Percentiles rank a stretch among this genome's conserved stretches.
These are phyloP conservation scores for Huntiella bhutanensis DNA, from an alignment of 2,329 filamentous ascomycete species.

Conservation along the genomic window DNA sequence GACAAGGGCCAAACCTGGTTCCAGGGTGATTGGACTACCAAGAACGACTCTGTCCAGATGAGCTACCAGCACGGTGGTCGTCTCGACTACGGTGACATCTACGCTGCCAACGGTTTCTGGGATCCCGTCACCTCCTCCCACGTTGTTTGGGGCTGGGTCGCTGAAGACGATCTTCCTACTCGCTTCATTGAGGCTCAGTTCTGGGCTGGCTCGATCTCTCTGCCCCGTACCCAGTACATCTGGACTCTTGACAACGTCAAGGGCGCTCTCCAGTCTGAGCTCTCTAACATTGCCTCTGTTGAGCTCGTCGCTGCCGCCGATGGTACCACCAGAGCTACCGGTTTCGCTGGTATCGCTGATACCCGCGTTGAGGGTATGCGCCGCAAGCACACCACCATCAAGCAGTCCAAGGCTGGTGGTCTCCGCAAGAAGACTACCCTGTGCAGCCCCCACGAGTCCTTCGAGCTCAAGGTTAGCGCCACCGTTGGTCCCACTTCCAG, in stretches of 20 bases:
- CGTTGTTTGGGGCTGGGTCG: slow-evolving; percentile 5
- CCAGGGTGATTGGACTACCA: background rate
- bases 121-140: slow-evolving; percentile 9
- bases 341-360: slow-evolving; percentile 5
- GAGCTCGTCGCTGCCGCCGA: slow-evolving; percentile 2
- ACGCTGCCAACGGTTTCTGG: slow-evolving; percentile 14
- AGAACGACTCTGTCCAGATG: slow-evolving; percentile 5
- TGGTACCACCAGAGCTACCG: slow-evolving; percentile 2
- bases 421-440: slow-evolving; percentile 8
- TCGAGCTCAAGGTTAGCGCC: slow-evolving; percentile 6
- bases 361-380: slow-evolving; percentile 5
- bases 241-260: slow-evolving; percentile 8
- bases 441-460: slow-evolving; percentile 4
- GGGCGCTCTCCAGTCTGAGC: slow-evolving; percentile 2
- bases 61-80: slow-evolving; percentile 6
- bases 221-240: slow-evolving; percentile 7
- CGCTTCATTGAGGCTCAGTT: slow-evolving; percentile 7
- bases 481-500: slow-evolving; percentile 2
- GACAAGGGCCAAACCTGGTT: slow-evolving; percentile 9
- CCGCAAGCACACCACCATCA: slow-evolving; percentile 5
- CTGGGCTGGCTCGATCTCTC: slow-evolving; percentile 6
- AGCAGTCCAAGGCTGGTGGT: slow-evolving; percentile 9
- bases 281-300: slow-evolving; percentile 6
- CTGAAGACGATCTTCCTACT: slow-evolving; percentile 8
- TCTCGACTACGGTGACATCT: slow-evolving; percentile 14